Conservation (phyloP, 148 eudicot genomes). For the Talinum fruticosum region DNA sequence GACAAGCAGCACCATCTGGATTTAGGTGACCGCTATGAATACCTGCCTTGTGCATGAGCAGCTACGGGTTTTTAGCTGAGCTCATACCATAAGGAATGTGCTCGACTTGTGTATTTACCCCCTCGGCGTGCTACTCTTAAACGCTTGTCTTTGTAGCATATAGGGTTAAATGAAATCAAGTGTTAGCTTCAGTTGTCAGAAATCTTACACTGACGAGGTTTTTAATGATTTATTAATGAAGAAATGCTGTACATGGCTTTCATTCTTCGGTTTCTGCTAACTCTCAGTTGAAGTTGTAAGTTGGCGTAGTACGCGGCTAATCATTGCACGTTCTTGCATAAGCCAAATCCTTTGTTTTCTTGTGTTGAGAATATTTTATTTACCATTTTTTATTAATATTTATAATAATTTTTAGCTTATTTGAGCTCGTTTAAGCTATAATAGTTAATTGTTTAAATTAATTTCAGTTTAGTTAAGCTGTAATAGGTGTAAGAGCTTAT, state of each 20-base stretch:
- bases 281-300: too few relatives aligned
- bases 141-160: neutral
- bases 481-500: too few relatives aligned
- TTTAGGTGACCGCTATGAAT: slow-evolving; percentile 35
- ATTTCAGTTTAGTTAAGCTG: too few relatives aligned
- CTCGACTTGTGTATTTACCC: neutral
- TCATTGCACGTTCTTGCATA: too few relatives aligned
- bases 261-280: too few relatives aligned
- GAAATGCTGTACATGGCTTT: slow-evolving; percentile 3
- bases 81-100: neutral
- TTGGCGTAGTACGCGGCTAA: too few relatives aligned
- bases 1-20: slow-evolving; percentile 54
- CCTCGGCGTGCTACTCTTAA: neutral
- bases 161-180: neutral
- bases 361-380: too few relatives aligned
- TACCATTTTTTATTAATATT: too few relatives aligned
- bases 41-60: neutral
- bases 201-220: neutral
- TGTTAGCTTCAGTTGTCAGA: slow-evolving; percentile 8
- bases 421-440: too few relatives aligned
- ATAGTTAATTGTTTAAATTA: too few relatives aligned
- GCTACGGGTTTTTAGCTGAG: neutral
- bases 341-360: too few relatives aligned
- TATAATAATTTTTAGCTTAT: too few relatives aligned
- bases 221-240: slow-evolving; percentile 10